Evolutionary conservation across 768 basidiomycete genomes (phyloP).

Genomic region (Suillus placidus): DNA sequence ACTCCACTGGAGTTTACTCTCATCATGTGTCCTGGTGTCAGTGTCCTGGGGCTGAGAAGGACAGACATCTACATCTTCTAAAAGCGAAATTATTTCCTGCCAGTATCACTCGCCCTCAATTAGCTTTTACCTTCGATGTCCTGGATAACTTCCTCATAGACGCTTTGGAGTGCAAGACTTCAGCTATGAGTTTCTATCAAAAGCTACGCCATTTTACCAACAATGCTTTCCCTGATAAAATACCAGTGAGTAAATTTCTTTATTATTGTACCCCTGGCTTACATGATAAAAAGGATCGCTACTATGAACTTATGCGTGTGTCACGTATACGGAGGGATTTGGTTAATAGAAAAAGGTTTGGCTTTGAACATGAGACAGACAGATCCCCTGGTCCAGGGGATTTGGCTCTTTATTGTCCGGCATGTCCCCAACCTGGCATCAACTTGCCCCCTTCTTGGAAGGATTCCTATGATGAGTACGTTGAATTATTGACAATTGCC

Average conservation of each 20-base stretch:
- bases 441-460: conserved; percentile 12
- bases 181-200: conserved; percentile 5
- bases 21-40: conserved; percentile 7
- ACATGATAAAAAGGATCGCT: conserved; percentile 6
- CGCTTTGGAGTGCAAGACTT: conserved; percentile 20
- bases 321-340: conserved; percentile 8
- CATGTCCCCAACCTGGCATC: conserved; percentile 13
- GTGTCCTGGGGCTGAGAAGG: not conserved
- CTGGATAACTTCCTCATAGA: conserved; percentile 23
- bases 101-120: conserved; percentile 14
- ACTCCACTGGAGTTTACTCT: conserved; percentile 10
- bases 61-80: conserved; percentile 17
- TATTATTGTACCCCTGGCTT: not conserved
- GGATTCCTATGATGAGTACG: not conserved
- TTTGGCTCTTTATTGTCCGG: conserved; percentile 5
- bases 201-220: not conserved
- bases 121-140: conserved; percentile 25
- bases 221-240: conserved; percentile 6
- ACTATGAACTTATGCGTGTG: conserved; percentile 7
- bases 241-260: not conserved
- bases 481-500: too few relatives aligned
- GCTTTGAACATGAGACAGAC: not conserved
- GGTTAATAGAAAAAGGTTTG: not conserved
- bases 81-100: conserved; percentile 16
- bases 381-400: not conserved